A percentile compares a stretch with the other conserved stretches of the same genome.
These are phyloP conservation scores for Saksenaea oblongispora DNA, from an alignment of 371 early-diverging fungal genomes.

Conservation along the genomic window DNA sequence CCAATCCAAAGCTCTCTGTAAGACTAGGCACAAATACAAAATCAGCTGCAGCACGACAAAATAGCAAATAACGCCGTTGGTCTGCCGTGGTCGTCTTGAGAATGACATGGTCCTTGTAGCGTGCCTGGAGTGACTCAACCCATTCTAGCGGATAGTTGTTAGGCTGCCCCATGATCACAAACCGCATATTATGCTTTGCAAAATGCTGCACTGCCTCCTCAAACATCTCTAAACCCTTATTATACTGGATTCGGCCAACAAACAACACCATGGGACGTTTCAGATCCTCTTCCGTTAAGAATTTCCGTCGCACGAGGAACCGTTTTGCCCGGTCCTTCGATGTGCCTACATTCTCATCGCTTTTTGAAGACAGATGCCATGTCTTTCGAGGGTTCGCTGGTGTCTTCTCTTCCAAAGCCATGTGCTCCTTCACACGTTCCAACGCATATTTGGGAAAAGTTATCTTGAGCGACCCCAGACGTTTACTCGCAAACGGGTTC, in stretches of 20 bases:
- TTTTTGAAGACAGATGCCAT: constrained; percentile 24
- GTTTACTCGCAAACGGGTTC: constrained; percentile 56
- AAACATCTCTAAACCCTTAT: constrained; percentile 61
- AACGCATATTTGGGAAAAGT: constrained; percentile 44
- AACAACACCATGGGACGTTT: constrained; percentile 55
- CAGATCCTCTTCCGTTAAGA: constrained; percentile 45
- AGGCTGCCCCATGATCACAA: constrained; percentile 64
- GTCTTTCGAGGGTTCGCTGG: background rate
- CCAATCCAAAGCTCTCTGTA: constrained; percentile 63
- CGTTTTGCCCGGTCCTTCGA: constrained; percentile 58
- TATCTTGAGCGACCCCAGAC: constrained; percentile 32
- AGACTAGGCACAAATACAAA: constrained; percentile 60
- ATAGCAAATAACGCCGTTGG: constrained; percentile 54
- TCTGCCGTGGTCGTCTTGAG: constrained; percentile 44
- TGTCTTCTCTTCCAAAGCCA: constrained; percentile 5
- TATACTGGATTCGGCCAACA: constrained; percentile 66
- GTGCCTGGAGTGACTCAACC: constrained; percentile 38
- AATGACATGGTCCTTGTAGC: constrained; percentile 46
- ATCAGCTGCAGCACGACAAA: constrained; percentile 64
- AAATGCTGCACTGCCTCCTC: constrained; percentile 41
- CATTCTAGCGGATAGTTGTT: constrained; percentile 56
- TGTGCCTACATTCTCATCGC: constrained; percentile 35
- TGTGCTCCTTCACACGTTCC: constrained; percentile 19
- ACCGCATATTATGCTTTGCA: constrained; percentile 41
- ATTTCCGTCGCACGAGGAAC: constrained; percentile 47